Conservation (phyloP, 768 basidiomycete genomes). For the Psilocybe subaeruginosa region DNA sequence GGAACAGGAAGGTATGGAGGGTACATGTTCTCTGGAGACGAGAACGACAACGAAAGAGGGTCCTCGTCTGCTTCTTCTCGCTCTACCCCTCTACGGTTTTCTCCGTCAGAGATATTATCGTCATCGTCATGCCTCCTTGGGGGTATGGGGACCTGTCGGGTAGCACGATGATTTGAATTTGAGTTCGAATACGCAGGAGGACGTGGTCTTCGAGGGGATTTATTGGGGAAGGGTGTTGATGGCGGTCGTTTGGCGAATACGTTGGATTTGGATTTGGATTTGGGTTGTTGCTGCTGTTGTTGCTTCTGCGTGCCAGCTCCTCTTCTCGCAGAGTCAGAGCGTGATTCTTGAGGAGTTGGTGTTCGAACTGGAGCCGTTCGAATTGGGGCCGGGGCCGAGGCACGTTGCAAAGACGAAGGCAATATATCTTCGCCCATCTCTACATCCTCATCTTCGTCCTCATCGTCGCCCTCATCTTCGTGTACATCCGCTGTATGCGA, state of each 20-base stretch:
- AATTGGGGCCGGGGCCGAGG: neutral
- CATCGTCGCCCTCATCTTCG: neutral
- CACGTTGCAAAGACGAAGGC: neutral
- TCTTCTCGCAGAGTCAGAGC: neutral
- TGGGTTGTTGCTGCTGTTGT: neutral
- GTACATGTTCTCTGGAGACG: conserved; percentile 15
- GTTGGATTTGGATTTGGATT: conserved; percentile 24
- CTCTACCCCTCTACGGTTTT: neutral
- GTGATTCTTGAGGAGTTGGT: neutral
- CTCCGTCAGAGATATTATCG: conserved; percentile 23
- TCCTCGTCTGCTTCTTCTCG: conserved; percentile 26
- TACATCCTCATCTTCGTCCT: conserved; percentile 3
- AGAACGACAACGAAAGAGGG: conserved; percentile 35
- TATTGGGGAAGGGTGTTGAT: conserved; percentile 61
- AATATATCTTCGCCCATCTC: neutral
- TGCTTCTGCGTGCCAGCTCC: neutral
- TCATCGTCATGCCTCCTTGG: conserved; percentile 10
- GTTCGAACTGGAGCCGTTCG: neutral
- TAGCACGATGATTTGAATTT: conserved; percentile 12
- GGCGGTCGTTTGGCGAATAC: conserved; percentile 65
- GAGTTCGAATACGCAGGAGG: conserved; percentile 47
- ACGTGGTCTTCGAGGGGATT: conserved; percentile 56
- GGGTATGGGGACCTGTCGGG: neutral
- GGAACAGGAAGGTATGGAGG: neutral
- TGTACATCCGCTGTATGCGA: neutral